Percentiles rank a stretch among this genome's conserved stretches.
Evolutionary conservation across 495 filamentous ascomycete genomes (phyloP).

Genomic region (Pseudevernia furfuracea): DNA sequence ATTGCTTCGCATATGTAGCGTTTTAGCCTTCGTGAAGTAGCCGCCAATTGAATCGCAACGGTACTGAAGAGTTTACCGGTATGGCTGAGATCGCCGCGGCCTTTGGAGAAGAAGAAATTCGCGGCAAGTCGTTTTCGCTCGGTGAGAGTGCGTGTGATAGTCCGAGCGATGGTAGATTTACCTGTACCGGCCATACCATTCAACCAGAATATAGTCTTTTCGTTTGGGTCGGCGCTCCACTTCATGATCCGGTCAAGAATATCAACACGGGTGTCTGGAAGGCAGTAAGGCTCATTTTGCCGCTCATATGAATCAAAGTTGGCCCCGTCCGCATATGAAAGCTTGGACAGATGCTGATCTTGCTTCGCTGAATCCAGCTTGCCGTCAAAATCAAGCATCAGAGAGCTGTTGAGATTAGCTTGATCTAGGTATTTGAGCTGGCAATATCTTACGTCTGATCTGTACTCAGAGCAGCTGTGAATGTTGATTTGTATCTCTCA

Average conservation of each 20-base stretch:
- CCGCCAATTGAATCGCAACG: conserved; percentile 39
- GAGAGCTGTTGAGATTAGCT: not conserved
- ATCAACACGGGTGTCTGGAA: conserved; percentile 32
- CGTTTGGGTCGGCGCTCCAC: conserved; percentile 41
- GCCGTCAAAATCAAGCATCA: conserved; percentile 1
- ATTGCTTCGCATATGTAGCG: too few species aligned
- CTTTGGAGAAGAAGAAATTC: conserved; percentile 49
- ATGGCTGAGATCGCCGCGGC: conserved; percentile 38
- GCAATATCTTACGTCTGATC: not conserved
- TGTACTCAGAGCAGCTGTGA: too few species aligned
- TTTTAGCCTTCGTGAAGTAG: conserved; percentile 26
- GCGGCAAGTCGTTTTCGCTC: conserved; percentile 26
- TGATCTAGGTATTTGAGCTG: not conserved
- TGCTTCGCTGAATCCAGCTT: conserved; percentile 13
- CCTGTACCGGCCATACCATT: conserved; percentile 39
- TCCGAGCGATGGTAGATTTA: conserved; percentile 38
- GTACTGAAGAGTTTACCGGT: conserved; percentile 41
- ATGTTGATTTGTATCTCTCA: too few species aligned
- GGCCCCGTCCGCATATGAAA: conserved; percentile 20
- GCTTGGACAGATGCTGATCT: conserved; percentile 15
- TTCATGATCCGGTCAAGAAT: conserved; percentile 31
- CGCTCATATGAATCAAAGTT: conserved; percentile 26
- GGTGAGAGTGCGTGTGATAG: conserved; percentile 26
- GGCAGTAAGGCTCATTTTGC: conserved; percentile 28
- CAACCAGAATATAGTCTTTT: conserved; percentile 37